Evolutionary conservation across 1,284 basidiomycete species (phyloP).

Genomic region (Fistulina hepatica): DNA sequence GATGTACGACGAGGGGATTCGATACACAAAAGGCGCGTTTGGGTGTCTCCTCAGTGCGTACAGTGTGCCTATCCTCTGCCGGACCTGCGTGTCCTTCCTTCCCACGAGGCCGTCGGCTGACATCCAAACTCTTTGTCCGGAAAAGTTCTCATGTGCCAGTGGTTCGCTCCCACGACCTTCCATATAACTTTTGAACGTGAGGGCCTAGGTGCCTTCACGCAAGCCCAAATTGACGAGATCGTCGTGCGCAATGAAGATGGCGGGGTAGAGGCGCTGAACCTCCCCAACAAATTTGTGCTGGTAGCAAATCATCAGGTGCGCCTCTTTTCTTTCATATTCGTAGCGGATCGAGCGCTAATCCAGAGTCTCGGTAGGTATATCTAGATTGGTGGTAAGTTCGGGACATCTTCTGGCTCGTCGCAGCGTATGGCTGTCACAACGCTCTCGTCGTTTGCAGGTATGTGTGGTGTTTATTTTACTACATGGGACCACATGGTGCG

Average conservation of each 20-base stretch:
- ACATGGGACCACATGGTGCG: conserved; percentile 47
- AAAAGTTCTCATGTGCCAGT: conserved; percentile 66
- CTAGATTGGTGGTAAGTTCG: conserved; percentile 87
- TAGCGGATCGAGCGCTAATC: conserved; percentile 4
- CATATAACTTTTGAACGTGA: conserved; percentile 65
- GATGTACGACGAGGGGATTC: conserved; percentile 57
- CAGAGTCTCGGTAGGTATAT: conserved; percentile 49
- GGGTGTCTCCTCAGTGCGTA: conserved; percentile 60
- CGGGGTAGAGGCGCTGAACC: conserved; percentile 45
- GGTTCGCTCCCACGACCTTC: conserved; percentile 73
- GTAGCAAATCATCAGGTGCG: conserved; percentile 75
- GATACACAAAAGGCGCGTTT: conserved; percentile 77
- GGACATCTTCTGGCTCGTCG: not conserved
- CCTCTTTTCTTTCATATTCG: conserved; percentile 5
- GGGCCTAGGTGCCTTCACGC: conserved; percentile 48
- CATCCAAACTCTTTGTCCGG: conserved; percentile 12
- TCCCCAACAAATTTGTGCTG: conserved; percentile 70
- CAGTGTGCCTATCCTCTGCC: too few species aligned
- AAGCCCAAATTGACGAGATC: conserved; percentile 43
- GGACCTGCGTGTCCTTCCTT: too few species aligned
- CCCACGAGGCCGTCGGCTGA: not conserved
- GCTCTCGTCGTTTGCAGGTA: not conserved
- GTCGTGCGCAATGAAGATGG: conserved; percentile 51
- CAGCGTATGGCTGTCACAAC: not conserved
- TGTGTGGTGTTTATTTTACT: conserved; percentile 73